A percentile compares a stretch with the other conserved stretches of the same genome.
These are phyloP conservation scores for Ilex aquifolium DNA, from an alignment of 257 asterid genomes.

Conservation along the genomic window DNA sequence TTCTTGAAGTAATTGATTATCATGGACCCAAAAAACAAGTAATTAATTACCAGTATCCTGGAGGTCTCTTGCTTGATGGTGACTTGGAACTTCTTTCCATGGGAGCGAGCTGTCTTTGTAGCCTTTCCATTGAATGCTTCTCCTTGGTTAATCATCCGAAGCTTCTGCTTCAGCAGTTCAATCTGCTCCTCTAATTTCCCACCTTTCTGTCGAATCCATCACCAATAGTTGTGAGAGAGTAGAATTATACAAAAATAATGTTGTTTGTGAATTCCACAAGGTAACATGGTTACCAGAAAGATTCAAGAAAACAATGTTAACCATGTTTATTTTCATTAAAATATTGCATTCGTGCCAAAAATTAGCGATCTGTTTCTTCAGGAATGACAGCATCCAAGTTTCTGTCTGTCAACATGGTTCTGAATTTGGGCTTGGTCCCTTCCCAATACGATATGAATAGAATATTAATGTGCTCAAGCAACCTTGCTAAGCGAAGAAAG, in stretches of 20 bases:
- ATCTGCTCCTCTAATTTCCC: conserved; percentile 77
- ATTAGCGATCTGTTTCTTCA: no score
- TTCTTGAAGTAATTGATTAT: conserved; percentile 16
- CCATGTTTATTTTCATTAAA: no score
- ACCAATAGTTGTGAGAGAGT: neutral
- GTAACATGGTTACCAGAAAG: no score
- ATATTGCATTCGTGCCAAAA: no score
- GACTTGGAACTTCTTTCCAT: conserved; percentile 89
- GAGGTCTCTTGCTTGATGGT: conserved; percentile 82
- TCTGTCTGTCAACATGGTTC: no score
- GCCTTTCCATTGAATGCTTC: conserved; percentile 85
- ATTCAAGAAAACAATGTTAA: no score
- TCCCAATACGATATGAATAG: no score
- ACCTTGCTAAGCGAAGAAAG: no score
- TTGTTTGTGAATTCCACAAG: neutral
- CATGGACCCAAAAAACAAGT: conserved; percentile 15
- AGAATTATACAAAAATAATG: neutral
- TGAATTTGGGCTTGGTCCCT: no score
- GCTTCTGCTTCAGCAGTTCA: conserved; percentile 68
- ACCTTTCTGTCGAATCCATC: conserved; percentile 48
- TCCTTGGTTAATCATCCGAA: conserved; percentile 63
- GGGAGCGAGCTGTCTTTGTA: conserved; percentile 91
- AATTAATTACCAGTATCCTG: conserved; percentile 54
- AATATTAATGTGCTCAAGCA: no score
- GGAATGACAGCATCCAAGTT: no score